Percentiles rank a stretch among this genome's conserved stretches.
phyloP scores from a whole-genome alignment of 2,329 filamentous ascomycete species.

The Phaeosphaeriaceae sp. region DNA sequence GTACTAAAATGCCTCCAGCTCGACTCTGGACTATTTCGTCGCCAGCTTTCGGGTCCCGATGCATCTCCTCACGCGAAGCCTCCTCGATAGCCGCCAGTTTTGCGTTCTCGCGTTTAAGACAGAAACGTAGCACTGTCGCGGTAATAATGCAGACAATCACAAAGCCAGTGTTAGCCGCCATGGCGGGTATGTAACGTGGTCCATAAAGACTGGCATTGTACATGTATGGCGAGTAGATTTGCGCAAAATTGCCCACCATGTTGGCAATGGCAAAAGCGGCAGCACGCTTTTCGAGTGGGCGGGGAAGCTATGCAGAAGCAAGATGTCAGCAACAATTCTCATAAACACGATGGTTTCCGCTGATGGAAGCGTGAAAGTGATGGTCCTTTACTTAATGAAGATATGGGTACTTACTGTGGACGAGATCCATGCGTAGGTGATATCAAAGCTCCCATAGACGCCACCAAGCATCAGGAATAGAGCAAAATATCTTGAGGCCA shows the following conservation, averaged over 20 bases:
- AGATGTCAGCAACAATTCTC: background rate
- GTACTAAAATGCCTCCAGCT: background rate
- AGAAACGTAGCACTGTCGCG: background rate
- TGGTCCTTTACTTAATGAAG: no score
- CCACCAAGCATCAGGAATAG: slow-evolving; percentile 42
- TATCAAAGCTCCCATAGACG: slow-evolving; percentile 13
- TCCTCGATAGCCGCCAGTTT: background rate
- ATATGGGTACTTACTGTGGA: background rate
- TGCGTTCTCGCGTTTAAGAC: background rate
- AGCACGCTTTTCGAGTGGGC: background rate
- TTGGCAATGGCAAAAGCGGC: background rate
- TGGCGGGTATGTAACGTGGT: background rate
- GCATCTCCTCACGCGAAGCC: background rate
- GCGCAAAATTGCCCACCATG: background rate
- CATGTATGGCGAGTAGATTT: background rate
- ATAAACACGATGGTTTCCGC: background rate
- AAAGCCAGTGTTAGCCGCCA: background rate
- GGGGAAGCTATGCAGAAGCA: background rate
- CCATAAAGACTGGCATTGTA: background rate
- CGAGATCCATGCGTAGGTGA: background rate
- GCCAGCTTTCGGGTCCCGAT: background rate
- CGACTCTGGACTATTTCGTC: background rate
- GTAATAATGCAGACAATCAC: background rate
- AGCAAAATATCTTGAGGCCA: slow-evolving; percentile 16
- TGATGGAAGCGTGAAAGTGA: background rate